These are phyloP conservation scores for Porodaedalea pini DNA, from an alignment of 1,284 basidiomycete genomes.

Conservation along the genomic window DNA sequence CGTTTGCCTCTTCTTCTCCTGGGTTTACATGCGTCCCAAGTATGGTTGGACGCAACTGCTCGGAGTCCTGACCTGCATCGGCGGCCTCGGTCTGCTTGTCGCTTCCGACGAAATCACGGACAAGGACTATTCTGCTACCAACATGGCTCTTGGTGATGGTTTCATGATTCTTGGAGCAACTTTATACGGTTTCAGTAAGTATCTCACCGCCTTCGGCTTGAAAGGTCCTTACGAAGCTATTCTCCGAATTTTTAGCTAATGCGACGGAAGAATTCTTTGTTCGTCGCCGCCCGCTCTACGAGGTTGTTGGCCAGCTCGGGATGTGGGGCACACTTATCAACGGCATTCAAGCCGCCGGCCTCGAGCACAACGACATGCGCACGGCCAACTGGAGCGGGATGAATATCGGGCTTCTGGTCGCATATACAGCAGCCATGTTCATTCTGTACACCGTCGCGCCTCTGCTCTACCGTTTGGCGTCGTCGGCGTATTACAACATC, in stretches of 20 bases:
- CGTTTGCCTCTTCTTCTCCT: slow-evolving; percentile 76
- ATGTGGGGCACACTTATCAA: slow-evolving; percentile 81
- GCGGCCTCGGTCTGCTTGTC: slow-evolving; percentile 75
- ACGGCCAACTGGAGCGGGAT: slow-evolving; percentile 66
- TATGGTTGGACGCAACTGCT: slow-evolving; percentile 81
- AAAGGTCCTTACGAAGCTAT: neutral
- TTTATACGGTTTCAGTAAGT: slow-evolving; percentile 78
- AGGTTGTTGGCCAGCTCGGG: slow-evolving; percentile 81
- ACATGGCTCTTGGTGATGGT: slow-evolving; percentile 73
- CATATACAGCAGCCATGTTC: slow-evolving; percentile 77
- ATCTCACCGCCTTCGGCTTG: neutral
- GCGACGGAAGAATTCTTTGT: slow-evolving; percentile 87
- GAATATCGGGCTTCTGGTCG: slow-evolving; percentile 68
- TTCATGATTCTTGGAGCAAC: slow-evolving; percentile 85
- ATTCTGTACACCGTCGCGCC: slow-evolving; percentile 82
- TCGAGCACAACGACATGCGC: slow-evolving; percentile 69
- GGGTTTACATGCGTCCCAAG: slow-evolving; percentile 73
- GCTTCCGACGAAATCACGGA: slow-evolving; percentile 66
- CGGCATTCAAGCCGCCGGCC: slow-evolving; percentile 67
- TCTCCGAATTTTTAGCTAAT: slow-evolving; percentile 49
- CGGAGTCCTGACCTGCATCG: slow-evolving; percentile 73
- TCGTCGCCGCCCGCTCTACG: slow-evolving; percentile 73
- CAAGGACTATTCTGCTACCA: slow-evolving; percentile 64
- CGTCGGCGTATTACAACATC: slow-evolving; percentile 80
- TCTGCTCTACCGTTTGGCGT: slow-evolving; percentile 78